Percentiles rank a stretch among this genome's conserved stretches.
Conservation (phyloP, 352 stramenopile species). For the Phytophthora pinifolia region DNA sequence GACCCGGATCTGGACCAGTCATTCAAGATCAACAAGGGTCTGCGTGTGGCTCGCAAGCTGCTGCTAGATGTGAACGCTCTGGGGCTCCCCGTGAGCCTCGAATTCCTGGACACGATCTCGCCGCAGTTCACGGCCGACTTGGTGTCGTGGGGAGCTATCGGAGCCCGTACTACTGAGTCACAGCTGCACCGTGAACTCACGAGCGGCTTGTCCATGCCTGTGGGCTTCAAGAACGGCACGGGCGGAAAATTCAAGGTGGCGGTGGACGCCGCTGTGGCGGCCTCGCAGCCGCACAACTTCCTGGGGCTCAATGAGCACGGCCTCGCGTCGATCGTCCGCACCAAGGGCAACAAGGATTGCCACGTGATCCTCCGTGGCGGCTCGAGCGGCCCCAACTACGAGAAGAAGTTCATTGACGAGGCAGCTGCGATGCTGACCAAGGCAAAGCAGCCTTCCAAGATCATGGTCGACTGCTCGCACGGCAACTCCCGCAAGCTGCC, state of each 20-base stretch:
- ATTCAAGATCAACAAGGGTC: slow-evolving; percentile 90
- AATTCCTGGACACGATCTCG: slow-evolving; percentile 86
- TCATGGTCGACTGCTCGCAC: slow-evolving; percentile 91
- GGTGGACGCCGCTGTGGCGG: slow-evolving; percentile 68
- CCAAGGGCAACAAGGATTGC: slow-evolving; percentile 84
- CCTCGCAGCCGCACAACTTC: slow-evolving; percentile 81
- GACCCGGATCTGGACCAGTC: slow-evolving; percentile 81
- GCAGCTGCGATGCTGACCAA: slow-evolving; percentile 61
- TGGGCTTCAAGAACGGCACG: slow-evolving; percentile 88
- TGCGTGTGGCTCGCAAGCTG: slow-evolving; percentile 81
- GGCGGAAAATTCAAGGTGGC: slow-evolving; percentile 80
- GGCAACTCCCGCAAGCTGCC: slow-evolving; percentile 87
- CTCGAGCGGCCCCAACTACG: slow-evolving; percentile 79
- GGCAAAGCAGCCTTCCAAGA: slow-evolving; percentile 63
- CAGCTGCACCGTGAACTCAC: slow-evolving; percentile 83
- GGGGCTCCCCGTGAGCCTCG: slow-evolving; percentile 71
- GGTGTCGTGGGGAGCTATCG: slow-evolving; percentile 83
- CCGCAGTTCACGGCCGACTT: slow-evolving; percentile 79
- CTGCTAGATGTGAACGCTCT: slow-evolving; percentile 82
- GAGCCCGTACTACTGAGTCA: slow-evolving; percentile 81
- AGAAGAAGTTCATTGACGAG: slow-evolving; percentile 70
- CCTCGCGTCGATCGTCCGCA: slow-evolving; percentile 80
- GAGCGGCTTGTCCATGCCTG: slow-evolving; percentile 78
- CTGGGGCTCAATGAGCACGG: slow-evolving; percentile 81
- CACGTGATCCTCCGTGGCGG: slow-evolving; percentile 85